phyloP scores from a whole-genome alignment of 2,329 filamentous ascomycete genomes.

The Colletotrichum liaoningense region DNA sequence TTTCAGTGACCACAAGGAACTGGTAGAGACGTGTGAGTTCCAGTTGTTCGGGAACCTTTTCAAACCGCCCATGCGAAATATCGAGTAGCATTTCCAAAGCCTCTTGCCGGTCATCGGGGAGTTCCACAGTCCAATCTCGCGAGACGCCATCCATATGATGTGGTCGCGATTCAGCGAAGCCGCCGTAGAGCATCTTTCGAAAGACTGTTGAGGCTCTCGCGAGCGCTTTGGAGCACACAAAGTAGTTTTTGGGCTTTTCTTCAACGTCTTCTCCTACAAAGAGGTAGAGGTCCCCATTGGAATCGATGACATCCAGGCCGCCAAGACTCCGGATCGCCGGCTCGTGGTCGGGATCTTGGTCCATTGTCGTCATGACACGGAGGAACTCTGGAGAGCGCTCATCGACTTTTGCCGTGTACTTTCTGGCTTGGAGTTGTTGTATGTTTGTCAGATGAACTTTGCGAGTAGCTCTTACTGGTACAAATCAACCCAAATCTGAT shows the following conservation, averaged over 20 bases:
- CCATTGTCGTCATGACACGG: neutral
- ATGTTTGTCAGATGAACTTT: neutral
- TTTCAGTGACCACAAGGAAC: slow-evolving; percentile 43
- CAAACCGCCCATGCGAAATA: slow-evolving; percentile 45
- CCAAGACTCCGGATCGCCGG: neutral
- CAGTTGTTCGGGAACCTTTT: slow-evolving; percentile 40
- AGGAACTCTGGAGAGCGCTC: neutral
- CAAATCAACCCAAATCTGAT: neutral
- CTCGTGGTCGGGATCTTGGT: slow-evolving; percentile 7
- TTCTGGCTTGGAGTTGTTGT: neutral
- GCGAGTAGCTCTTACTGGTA: neutral
- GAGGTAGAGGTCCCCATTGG: slow-evolving; percentile 2
- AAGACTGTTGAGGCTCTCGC: slow-evolving; percentile 43
- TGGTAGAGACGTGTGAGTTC: slow-evolving; percentile 41
- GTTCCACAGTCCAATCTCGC: slow-evolving; percentile 41
- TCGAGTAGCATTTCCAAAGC: slow-evolving; percentile 43
- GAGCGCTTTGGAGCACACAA: slow-evolving; percentile 43
- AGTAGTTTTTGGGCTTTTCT: slow-evolving; percentile 30
- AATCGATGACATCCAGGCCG: neutral
- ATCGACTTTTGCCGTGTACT: neutral
- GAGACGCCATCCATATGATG: neutral
- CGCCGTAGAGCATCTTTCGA: slow-evolving; percentile 43
- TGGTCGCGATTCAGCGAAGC: slow-evolving; percentile 40
- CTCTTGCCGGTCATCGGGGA: slow-evolving; percentile 46
- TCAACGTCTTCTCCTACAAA: neutral